Base-by-base conservation (phyloP, 345 rosid genomes). In the Euphorbia peplus region DNA sequence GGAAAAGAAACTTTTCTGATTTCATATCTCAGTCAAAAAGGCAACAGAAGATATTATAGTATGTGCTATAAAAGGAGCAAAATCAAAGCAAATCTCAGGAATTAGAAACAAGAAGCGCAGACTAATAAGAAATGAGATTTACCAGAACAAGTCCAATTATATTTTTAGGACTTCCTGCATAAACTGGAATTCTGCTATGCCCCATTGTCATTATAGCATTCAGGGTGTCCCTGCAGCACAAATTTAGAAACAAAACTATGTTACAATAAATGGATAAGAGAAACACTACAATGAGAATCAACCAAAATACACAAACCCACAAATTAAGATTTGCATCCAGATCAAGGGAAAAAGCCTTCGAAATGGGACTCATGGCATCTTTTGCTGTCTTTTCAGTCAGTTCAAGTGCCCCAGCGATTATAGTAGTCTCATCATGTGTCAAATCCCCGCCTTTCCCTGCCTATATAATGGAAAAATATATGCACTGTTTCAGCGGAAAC, bases 391-490 rank as follows among this genome's bases (percentile, higher is more conserved):
- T 93, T 77, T 81, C 92, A 3, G 98, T 93, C 85, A 93, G 70
- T 72, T 93, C 95, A 76, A 93, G 97, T 70, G 98, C 98, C 60
- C 98, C 98, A 59, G 96, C 79, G 63, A 92, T 93, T 75, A 93
- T 93, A 44, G 97, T 87, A 47, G 98, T 91, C 86, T 93, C 98
- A 80, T 93, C 96, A 63, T 77, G 91, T 11, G 96, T 93, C 73
- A 93, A 76, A 82, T 84, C 91, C 29, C 98, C 96, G 22, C 98
- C 98, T 84, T 89, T 93, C 68, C 97, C 96, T 63, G 98, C 98
- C 98, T 93, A 77, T 63, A 55, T 54, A 67, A 67, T 8, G 66
- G 42, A 59, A 73, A 61, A 39, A 46, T 55, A 6, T 26, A n/a
- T 37, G 70, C 66, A 63, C 66, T 62, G 37, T 42, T 42, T 63